Evolutionary conservation across 768 basidiomycete species (phyloP).

Genomic region (Lepiota brunneoincarnata): DNA sequence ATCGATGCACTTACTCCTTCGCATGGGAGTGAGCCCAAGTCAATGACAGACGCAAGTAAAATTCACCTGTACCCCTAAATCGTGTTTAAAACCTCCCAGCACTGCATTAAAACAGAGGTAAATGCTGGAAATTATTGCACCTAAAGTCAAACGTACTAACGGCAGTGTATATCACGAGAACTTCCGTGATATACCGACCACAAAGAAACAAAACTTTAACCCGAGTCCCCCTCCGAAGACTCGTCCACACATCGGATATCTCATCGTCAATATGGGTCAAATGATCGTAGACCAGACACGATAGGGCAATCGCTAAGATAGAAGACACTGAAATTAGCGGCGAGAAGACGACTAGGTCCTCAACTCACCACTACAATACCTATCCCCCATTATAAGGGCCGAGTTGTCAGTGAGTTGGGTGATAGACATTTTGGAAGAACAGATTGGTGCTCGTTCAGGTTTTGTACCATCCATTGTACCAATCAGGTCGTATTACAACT

Average conservation of each 20-base stretch:
- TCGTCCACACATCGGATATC: neutral
- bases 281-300: neutral
- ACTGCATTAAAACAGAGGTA: neutral
- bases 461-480: too few relatives aligned
- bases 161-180: neutral
- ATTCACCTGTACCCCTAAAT: neutral
- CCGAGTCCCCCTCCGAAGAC: neutral
- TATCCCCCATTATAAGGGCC: neutral
- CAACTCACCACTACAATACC: neutral
- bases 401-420: neutral
- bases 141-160: neutral
- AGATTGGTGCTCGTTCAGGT: too few relatives aligned
- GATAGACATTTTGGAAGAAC: too few relatives aligned
- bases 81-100: neutral
- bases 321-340: neutral
- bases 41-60: neutral
- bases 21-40: neutral
- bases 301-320: neutral
- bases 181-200: neutral
- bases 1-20: neutral
- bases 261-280: neutral
- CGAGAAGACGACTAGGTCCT: neutral
- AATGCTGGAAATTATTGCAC: neutral
- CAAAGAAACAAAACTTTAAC: conserved; percentile 1
- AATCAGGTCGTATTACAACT: too few relatives aligned